Conservation (phyloP, 2,329 filamentous ascomycete species). For the Fusarium longipes region DNA sequence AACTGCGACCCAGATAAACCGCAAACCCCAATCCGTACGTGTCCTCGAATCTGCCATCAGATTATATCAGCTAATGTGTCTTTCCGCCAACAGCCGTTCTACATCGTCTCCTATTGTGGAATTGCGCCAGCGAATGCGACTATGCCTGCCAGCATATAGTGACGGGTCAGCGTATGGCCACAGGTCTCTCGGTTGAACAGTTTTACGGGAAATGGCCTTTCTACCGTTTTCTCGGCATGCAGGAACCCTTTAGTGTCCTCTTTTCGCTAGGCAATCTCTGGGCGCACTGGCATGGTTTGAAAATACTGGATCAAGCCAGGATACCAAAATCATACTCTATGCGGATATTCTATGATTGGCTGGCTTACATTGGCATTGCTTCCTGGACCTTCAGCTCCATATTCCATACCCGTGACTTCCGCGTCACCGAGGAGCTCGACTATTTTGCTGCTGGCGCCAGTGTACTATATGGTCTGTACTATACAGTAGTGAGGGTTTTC, state of each 20-base stretch:
- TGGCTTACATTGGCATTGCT: slow-evolving; percentile 83
- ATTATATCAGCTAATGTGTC: slow-evolving; percentile 31
- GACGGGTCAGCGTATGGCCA: slow-evolving; percentile 75
- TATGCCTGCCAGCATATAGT: slow-evolving; percentile 97
- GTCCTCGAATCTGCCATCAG: slow-evolving; percentile 21
- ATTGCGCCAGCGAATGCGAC: slow-evolving; percentile 93
- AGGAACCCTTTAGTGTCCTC: slow-evolving; percentile 92
- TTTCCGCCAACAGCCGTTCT: slow-evolving; percentile 71
- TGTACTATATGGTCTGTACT: slow-evolving; percentile 92
- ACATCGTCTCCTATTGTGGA: slow-evolving; percentile 90
- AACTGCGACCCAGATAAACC: slow-evolving; percentile 77
- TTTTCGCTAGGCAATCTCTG: slow-evolving; percentile 93
- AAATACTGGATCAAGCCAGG: slow-evolving; percentile 69
- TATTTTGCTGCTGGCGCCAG: slow-evolving; percentile 94
- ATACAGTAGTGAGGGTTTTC: slow-evolving; percentile 83
- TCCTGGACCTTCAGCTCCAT: slow-evolving; percentile 91
- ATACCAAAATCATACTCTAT: slow-evolving; percentile 81
- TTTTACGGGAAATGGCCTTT: slow-evolving; percentile 99
- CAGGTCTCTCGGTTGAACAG: slow-evolving; percentile 79
- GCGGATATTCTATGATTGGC: slow-evolving; percentile 80
- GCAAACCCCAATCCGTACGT: slow-evolving; percentile 76
- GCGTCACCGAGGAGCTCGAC: slow-evolving; percentile 89
- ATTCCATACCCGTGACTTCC: slow-evolving; percentile 92
- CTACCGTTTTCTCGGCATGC: slow-evolving; percentile 87
- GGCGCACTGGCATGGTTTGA: slow-evolving; percentile 83